These are phyloP conservation scores for Annulohypoxylon stygium DNA, from an alignment of 495 filamentous ascomycete genomes.

Conservation along the genomic window DNA sequence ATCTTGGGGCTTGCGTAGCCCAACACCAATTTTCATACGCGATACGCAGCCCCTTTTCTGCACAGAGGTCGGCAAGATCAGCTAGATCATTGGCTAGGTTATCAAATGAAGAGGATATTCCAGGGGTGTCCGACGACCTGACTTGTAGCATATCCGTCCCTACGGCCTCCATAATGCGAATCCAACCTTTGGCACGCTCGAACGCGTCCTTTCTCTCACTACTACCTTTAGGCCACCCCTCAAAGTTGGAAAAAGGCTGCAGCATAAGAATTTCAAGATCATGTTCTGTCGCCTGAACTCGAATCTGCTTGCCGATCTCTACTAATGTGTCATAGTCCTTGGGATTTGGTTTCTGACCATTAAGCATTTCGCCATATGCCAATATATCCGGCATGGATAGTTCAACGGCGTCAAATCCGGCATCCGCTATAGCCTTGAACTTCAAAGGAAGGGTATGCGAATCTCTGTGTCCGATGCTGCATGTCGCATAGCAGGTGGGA, in stretches of 20 bases:
- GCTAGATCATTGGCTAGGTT: slow-evolving; percentile 71
- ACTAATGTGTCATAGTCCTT: slow-evolving; percentile 70
- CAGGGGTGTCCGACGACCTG: slow-evolving; percentile 75
- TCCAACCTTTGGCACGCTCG: slow-evolving; percentile 74
- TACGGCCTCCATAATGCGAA: slow-evolving; percentile 76
- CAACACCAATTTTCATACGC: slow-evolving; percentile 92
- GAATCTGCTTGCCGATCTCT: slow-evolving; percentile 64
- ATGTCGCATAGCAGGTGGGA: slow-evolving; percentile 73
- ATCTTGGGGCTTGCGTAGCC: slow-evolving; percentile 77
- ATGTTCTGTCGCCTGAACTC: slow-evolving; percentile 64
- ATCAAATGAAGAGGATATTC: slow-evolving; percentile 61
- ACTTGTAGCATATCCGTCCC: slow-evolving; percentile 84
- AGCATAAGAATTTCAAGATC: slow-evolving; percentile 76
- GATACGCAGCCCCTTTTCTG: slow-evolving; percentile 66
- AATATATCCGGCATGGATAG: slow-evolving; percentile 83
- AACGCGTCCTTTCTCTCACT: slow-evolving; percentile 74
- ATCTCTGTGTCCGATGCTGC: slow-evolving; percentile 68
- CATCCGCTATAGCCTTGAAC: slow-evolving; percentile 73
- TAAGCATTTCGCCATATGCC: slow-evolving; percentile 66
- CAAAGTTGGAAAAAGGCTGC: slow-evolving; percentile 84
- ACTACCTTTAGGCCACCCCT: slow-evolving; percentile 76
- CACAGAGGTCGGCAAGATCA: slow-evolving; percentile 73
- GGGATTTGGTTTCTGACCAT: slow-evolving; percentile 62
- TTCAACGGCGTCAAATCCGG: slow-evolving; percentile 79
- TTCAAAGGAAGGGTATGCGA: slow-evolving; percentile 71